Evolutionary conservation across 306 rosid genomes (phyloP), one percentile per base, ranked within the genome.

Genomic region (Prunus kanzakura): DNA sequence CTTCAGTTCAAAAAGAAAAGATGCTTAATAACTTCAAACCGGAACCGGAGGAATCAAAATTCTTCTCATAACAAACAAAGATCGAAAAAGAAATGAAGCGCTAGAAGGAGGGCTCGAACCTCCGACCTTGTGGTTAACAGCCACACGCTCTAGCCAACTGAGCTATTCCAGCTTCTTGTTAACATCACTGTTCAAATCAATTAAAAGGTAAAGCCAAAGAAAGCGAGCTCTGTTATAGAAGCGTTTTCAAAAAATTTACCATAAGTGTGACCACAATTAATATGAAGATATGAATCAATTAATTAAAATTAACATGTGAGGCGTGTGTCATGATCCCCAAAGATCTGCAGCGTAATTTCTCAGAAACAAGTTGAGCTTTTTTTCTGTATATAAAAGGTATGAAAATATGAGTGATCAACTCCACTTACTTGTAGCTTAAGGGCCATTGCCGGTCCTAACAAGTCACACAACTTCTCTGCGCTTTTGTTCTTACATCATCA

Each of bases 61-160:
- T 35, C 1, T 35, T 35, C 41, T 35, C 41, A 5, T 35, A 12
- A 47, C 14, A 47, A 47, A 47, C 14, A 11, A 47, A 47, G 14
- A 47, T 10, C 16, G 3, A 49, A 49, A 49, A 49, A 3, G 16
- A 49, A 49, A 49, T 0, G 1, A 49, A 45, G 8, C 76, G 76
- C 76, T 72, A 72, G 76, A 56, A 56, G 65, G 75, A 55, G 76
- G 76, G 76, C 8, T 55, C 41, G 66, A 72, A 72, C 76, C 66
- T 72, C 76, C 65, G 76, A 72, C 76, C 76, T 72, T 72, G 76
- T 72, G 76, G 76, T 72, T 72, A 72, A 72, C 76, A 72, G 76
- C 76, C 76, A 79, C 78, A 69, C 81, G 81, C 81, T 78, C 81
- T 78, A 78, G 49, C 81, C 81, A 78, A 27, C 81, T 78, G 81